These are phyloP conservation scores for Kodamaea alishanica DNA, from an alignment of 1,139 yeast species.

Conservation along the genomic window DNA sequence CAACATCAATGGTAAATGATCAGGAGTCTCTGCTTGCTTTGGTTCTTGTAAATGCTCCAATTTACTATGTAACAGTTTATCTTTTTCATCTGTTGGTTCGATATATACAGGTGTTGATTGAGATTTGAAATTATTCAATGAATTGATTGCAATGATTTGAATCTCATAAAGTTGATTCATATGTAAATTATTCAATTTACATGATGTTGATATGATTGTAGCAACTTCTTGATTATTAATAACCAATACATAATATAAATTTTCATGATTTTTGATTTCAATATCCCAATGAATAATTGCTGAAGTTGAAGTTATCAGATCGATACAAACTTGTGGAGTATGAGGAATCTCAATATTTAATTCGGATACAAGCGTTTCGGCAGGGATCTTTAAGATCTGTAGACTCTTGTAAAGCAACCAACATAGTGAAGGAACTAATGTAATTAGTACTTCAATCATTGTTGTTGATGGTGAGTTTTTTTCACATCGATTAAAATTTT, in stretches of 20 bases:
- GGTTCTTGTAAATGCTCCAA: background rate
- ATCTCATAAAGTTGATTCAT: slow-evolving; percentile 32
- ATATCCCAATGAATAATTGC: slow-evolving; percentile 46
- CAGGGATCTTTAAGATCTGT: slow-evolving; percentile 35
- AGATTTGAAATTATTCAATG: slow-evolving; percentile 35
- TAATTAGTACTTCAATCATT: slow-evolving; percentile 41
- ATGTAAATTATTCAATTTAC: slow-evolving; percentile 34
- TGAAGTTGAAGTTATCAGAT: slow-evolving; percentile 28
- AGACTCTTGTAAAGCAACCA: slow-evolving; percentile 44
- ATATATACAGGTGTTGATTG: slow-evolving; percentile 33
- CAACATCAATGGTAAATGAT: background rate
- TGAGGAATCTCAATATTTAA: slow-evolving; percentile 43
- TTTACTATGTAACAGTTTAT: background rate
- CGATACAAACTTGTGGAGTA: slow-evolving; percentile 39
- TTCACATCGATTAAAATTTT: too few species aligned
- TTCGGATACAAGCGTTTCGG: slow-evolving; percentile 34
- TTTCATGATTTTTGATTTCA: slow-evolving; percentile 29
- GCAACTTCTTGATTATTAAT: slow-evolving; percentile 40
- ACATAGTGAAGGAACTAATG: slow-evolving; percentile 40
- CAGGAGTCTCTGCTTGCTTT: slow-evolving; percentile 3
- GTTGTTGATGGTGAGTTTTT: too few species aligned
- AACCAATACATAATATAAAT: slow-evolving; percentile 32
- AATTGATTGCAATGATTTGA: slow-evolving; percentile 40
- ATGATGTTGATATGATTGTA: slow-evolving; percentile 34
- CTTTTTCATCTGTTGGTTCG: slow-evolving; percentile 5